Base-by-base conservation (phyloP, 345 rosid genomes). In the Firmiana major region DNA sequence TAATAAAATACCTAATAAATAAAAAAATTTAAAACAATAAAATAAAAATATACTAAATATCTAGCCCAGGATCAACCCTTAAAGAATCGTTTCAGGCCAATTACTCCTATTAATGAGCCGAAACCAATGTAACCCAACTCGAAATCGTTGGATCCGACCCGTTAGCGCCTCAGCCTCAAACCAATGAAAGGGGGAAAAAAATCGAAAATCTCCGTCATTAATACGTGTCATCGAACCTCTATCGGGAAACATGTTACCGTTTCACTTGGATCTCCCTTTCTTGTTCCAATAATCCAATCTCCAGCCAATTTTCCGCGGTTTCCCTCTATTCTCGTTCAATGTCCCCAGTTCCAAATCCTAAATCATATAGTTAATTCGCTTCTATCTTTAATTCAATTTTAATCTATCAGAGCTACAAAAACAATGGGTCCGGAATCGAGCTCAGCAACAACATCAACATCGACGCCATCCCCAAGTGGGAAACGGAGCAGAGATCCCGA, bases 401-500 rank as follows among this genome's bases (percentile, higher is more conserved):
- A 28, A 71, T 53, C 60, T 45, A 71, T 49, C 21, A 70, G 73
- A 49, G 2, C 11, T 12, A 15, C 19, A 63, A 17, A 31, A 17
- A 34, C 9, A 31, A 71, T 71, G 75, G 19, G 46, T 71, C 28
- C 62, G 53, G 75, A 71, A 19, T 71, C 46, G 7, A 70, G 45
- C 43, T 70, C 26, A 48, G 13, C 72, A 92, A 91, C 78, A 84
- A 6, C 84, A 43, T 73, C 88, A 22, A 26, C 82, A 40, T 70
- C 92, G 67, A 66, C 97, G 51, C 69, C 90, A 11, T 86, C 89
- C 31, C 87, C 94, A 13, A 79, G 82, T 51, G 94, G 85, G 53
- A 96, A 96, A 81, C 90, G 98, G 75, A 81, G 83, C 51, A 90
- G 99, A 84, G 99, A 96, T 83, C 94, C 91, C 0, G 99, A 96